A percentile compares a stretch with the other conserved stretches of the same genome.
These are phyloP conservation scores for Gynochthodes officinalis DNA, from an alignment of 257 asterid species.

Conservation along the genomic window DNA sequence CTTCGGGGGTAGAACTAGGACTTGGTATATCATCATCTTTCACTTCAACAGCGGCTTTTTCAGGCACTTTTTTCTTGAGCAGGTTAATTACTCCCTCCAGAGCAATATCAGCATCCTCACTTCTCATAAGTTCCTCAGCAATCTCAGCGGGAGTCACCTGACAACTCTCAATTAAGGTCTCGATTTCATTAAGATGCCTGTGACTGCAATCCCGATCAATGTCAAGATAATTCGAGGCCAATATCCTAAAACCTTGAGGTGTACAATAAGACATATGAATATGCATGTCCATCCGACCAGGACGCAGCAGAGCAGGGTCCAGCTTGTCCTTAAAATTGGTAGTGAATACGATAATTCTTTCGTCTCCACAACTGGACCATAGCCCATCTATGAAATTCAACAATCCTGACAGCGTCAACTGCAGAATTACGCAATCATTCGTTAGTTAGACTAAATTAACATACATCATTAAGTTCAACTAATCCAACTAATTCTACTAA, in stretches of 20 bases:
- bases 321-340: constrained; percentile 35
- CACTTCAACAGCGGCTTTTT: background rate
- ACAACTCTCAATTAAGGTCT: constrained; percentile 10
- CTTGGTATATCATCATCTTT: background rate
- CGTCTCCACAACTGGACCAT: constrained; percentile 43
- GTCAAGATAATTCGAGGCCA: constrained; percentile 38
- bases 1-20: background rate
- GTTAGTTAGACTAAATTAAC: background rate
- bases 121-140: constrained; percentile 30
- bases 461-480: too few relatives aligned
- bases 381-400: constrained; percentile 45
- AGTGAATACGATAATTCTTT: constrained; percentile 36
- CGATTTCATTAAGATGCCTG: constrained; percentile 18
- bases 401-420: constrained; percentile 75
- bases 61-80: background rate
- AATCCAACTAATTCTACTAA: background rate
- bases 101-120: constrained; percentile 20
- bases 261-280: constrained; percentile 39
- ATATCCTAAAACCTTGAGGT: constrained; percentile 24
- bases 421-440: background rate
- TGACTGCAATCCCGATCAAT: constrained; percentile 8
- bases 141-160: constrained; percentile 27
- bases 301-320: constrained; percentile 41
- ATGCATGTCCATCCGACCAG: constrained; percentile 45
- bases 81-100: constrained; percentile 1